These are phyloP conservation scores for Nepenthes mirabilis DNA, from an alignment of 148 eudicot genomes.

Conservation along the genomic window DNA sequence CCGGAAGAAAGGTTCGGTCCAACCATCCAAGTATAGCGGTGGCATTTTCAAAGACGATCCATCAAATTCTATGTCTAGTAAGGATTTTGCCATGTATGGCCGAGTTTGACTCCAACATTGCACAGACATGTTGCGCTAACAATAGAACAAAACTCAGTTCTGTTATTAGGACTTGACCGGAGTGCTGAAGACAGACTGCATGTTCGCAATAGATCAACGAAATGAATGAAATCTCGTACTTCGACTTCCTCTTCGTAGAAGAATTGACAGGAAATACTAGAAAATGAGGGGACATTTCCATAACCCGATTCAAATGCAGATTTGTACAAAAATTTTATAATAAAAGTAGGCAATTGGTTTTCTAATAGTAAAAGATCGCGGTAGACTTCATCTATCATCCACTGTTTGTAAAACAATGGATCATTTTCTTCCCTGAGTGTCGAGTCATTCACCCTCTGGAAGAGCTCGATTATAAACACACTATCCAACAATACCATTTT, in stretches of 20 bases:
- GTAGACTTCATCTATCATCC: not conserved
- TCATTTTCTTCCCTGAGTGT: not conserved
- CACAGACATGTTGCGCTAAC: not conserved
- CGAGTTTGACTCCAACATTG: constrained; percentile 3
- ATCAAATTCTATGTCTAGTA: constrained; percentile 2
- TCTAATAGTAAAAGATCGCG: constrained; percentile 1
- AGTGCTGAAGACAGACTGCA: not conserved
- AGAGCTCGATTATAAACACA: no score
- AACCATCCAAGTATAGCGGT: not conserved
- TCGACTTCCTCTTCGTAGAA: not conserved
- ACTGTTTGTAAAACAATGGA: not conserved
- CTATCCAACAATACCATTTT: no score
- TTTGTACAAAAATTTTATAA: not conserved
- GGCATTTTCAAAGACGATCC: constrained; percentile 2
- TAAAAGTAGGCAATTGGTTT: constrained; percentile 6
- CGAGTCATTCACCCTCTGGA: no score
- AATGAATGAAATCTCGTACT: no score
- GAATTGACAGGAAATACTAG: not conserved
- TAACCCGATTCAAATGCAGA: not conserved
- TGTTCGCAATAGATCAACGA: not conserved
- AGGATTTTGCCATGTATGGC: not conserved
- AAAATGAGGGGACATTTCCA: not conserved
- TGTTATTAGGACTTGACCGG: not conserved
- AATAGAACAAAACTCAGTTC: not conserved
- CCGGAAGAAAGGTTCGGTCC: not conserved